phyloP scores from a whole-genome alignment of 495 filamentous ascomycete species.

The Sordaria brevicollis region DNA sequence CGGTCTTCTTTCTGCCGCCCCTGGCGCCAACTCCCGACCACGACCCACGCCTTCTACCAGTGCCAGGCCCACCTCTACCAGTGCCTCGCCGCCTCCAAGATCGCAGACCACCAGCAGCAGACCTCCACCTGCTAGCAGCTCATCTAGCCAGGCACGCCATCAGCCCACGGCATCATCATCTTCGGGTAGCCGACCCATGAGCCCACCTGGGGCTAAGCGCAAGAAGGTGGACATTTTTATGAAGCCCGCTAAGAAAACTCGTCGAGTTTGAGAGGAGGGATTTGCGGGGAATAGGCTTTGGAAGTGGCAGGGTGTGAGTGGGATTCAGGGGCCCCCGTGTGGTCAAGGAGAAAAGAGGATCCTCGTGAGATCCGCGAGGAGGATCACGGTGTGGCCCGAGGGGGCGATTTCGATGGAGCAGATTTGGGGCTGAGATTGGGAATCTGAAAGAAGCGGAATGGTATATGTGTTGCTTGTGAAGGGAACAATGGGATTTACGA shows the following conservation, averaged over 20 bases:
- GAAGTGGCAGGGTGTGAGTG: background rate
- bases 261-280: background rate
- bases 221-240: conserved; percentile 26
- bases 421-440: background rate
- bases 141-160: background rate
- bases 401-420: background rate
- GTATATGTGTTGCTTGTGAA: background rate
- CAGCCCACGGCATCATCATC: background rate
- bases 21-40: conserved; percentile 8
- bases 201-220: conserved; percentile 9
- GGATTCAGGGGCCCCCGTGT: background rate
- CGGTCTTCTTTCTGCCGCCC: conserved; percentile 7
- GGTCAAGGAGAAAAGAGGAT: background rate
- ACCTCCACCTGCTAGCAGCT: background rate
- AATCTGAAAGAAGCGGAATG: background rate
- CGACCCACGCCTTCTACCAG: background rate
- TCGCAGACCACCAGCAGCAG: background rate
- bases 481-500: background rate
- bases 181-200: background rate
- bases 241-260: conserved; percentile 11
- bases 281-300: background rate
- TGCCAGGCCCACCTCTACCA: background rate
- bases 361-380: background rate
- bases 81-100: too few relatives aligned
- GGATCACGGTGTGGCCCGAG: too few relatives aligned